Percentiles rank a stretch among this genome's conserved stretches.
Conservation (phyloP, 2,329 filamentous ascomycete genomes). For the Colletotrichum eremochloae region DNA sequence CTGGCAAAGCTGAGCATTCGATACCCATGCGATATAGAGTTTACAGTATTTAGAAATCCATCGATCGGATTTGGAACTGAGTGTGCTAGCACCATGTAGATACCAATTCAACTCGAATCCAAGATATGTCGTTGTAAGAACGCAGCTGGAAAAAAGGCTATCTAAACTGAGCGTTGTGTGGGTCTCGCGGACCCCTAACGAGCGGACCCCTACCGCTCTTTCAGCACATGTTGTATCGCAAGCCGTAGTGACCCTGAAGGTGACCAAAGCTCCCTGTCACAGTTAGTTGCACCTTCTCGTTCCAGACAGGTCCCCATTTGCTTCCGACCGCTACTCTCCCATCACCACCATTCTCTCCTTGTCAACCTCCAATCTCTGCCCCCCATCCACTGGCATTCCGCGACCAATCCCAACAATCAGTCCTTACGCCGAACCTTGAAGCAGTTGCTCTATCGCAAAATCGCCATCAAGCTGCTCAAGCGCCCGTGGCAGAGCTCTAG, state of each 20-base stretch:
- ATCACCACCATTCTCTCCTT: conserved; percentile 6
- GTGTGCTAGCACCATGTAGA: background rate
- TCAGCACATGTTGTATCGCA: conserved; percentile 19
- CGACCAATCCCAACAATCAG: background rate
- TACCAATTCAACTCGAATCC: background rate
- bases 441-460: too few species aligned
- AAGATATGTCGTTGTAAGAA: background rate
- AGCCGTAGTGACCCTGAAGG: conserved; percentile 22
- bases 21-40: background rate
- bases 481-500: background rate
- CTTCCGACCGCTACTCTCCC: conserved; percentile 26
- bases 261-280: conserved; percentile 34
- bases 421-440: background rate
- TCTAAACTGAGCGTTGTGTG: background rate
- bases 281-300: conserved; percentile 7
- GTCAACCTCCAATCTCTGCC: conserved; percentile 11
- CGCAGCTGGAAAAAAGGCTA: background rate
- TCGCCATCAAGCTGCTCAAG: background rate
- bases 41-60: too few species aligned
- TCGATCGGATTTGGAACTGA: background rate
- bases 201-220: conserved; percentile 25
- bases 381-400: background rate
- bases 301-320: conserved; percentile 29
- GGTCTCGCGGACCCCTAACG: conserved; percentile 13
- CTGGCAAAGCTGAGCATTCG: background rate